phyloP scores from a whole-genome alignment of 2,329 filamentous ascomycete genomes.

The Trichoderma sp. region DNA sequence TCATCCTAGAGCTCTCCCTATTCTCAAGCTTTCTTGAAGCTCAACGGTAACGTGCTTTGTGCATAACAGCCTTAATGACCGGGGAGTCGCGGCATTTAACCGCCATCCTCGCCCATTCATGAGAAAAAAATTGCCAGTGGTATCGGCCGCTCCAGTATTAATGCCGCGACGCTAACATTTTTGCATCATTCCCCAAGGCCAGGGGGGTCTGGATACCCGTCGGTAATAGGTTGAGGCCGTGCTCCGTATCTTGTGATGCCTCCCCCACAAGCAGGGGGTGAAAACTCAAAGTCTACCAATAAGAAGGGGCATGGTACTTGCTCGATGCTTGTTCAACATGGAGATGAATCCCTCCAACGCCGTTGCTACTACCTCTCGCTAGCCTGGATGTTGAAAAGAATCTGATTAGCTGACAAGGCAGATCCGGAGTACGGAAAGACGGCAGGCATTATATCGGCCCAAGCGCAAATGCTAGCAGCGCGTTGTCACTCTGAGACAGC shows the following conservation, averaged over 20 bases:
- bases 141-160: constrained; percentile 7
- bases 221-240: not conserved
- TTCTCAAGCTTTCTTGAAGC: not conserved
- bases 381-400: not conserved
- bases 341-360: not conserved
- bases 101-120: not conserved
- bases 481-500: not conserved
- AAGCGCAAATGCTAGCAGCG: not conserved
- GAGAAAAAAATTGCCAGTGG: not conserved
- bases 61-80: not conserved
- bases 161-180: constrained; percentile 16
- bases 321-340: not conserved
- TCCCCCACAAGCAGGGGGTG: constrained; percentile 3
- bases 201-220: not conserved
- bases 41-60: not conserved
- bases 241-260: constrained; percentile 3
- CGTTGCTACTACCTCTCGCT: not conserved
- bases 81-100: constrained; percentile 16
- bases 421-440: constrained; percentile 11
- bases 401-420: not conserved
- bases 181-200: not conserved
- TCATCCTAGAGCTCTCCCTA: not conserved
- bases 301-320: not conserved
- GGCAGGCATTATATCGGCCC: not conserved
- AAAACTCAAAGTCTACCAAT: not conserved